Evolutionary conservation across 768 basidiomycete species (phyloP), one percentile per base, ranked within the genome.

Genomic region (Kondoa malvinella): DNA sequence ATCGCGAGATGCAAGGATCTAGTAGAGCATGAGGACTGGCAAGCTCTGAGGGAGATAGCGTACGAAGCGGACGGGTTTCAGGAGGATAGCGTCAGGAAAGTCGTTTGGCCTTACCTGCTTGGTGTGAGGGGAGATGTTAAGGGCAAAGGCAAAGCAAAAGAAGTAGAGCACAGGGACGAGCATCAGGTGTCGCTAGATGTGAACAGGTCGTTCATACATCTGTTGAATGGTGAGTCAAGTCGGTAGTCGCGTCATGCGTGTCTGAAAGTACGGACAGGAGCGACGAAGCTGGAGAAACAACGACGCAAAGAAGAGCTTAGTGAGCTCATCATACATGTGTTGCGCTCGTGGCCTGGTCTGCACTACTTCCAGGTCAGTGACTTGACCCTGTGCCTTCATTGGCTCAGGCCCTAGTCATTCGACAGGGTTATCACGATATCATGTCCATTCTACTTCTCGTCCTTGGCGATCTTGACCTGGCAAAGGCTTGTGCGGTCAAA

Each of bases 341-440:
- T 80, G 29, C 68, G 78, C 1, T 70, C 70, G 17, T 74, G 76
- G 60, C 77, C 76, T 0, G 69, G 71, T 0, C 67, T 80, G 67
- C 75, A 76, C 65, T 80, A 80, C 70, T 80, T 80, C 66, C 79
- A 80, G 68, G 79, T 78, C 16, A 69, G 76, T 68, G 50, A 63
- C 25, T 67, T 67, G n/a, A n/a, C n/a, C 40, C 60, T 69, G 14
- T 30, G 65, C 31, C 56, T 27, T 15, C 57, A 32, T 16, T 21
- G 3, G 40, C 34, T 31, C 17, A 33, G 1, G 25, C 59, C 26
- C 14, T 26, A 4, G 1, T 26, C 17, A 12, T 56, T 4, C n/a
- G 40, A 50, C 34, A 79, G 77, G 78, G 78, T 14, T 77, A 71
- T 60, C 77, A 78, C 69, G 77, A 80, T 70, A 80, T 80, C 64